Base-by-base conservation (phyloP, 2,329 filamentous ascomycete genomes). In the Claviceps pusilla region DNA sequence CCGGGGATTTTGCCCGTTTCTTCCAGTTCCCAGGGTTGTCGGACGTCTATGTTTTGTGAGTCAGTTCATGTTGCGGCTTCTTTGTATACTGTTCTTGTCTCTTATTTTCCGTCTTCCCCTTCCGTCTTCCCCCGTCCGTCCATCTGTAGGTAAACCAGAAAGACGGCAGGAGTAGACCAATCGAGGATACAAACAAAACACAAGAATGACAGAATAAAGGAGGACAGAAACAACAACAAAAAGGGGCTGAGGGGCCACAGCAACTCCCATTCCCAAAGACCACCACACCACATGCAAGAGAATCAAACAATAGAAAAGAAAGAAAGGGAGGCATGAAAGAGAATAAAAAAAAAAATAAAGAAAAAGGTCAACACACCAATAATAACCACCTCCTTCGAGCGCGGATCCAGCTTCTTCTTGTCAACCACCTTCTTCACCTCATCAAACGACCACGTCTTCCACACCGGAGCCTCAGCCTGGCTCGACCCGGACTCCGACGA, bases 1-100 rank as follows among this genome's bases (percentile, higher is more conserved):
- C 79, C 79, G 1, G 93, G 93, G 64, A 98, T 96, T 58, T 73
- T 78, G 59, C 86, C 86, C 9, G 79, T 80, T 7, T 73, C 66
- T 51, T 69, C 61, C 56, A 86, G 78, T 66, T 93, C 88, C 58
- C 63, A 61, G 2, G 85, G 84, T 66, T 91, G 86, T 66, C 87
- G 86, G 52, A 84, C 79, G 68, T 90, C 86, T 78, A 14, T 12
- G 2, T 2, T 12, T 11, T 12, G 7, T 33, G n/a, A 37, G 45
- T 47, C 11, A 47, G 43, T 46, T 28, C 35, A 50, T 14, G 24
- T 50, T 24, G 24, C 24, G 24, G 24, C 1, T 24, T 24, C 24
- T 24, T 24, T 24, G 24, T 24, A 24, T 24, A 24, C 35, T 41
- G 35, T 7, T 11, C 12, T 4, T 12, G 28, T 33, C 16, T 19